These are phyloP conservation scores for Salix brachista DNA, from an alignment of 345 rosid genomes.

Conservation along the genomic window DNA sequence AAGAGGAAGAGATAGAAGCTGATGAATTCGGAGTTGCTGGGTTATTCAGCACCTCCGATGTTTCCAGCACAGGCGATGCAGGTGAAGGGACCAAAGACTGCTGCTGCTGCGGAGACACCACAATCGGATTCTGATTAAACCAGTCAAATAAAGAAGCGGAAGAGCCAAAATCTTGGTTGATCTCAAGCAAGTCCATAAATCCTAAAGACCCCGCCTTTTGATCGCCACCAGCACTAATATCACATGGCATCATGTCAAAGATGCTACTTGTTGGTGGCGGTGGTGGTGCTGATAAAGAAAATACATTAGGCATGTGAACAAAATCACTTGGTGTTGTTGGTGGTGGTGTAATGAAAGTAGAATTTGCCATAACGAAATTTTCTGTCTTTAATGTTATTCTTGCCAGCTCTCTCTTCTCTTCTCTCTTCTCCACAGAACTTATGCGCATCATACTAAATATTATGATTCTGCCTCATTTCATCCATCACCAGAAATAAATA, in stretches of 20 bases:
- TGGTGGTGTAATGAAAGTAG: constrained; percentile 16
- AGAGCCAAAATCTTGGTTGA: constrained; percentile 31
- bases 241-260: constrained; percentile 52
- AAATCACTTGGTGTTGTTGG: not conserved
- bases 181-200: constrained; percentile 55
- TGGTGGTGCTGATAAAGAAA: constrained; percentile 3
- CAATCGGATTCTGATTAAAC: constrained; percentile 23
- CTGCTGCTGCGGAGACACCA: constrained; percentile 19
- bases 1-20: constrained; percentile 63
- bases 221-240: constrained; percentile 18
- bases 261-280: constrained; percentile 25
- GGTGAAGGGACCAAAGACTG: constrained; percentile 34
- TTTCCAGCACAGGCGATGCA: constrained; percentile 42
- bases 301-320: constrained; percentile 40
- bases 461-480: constrained; percentile 10
- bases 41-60: constrained; percentile 69
- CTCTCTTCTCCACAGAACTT: constrained; percentile 32
- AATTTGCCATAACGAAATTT: constrained; percentile 37
- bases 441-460: not conserved
- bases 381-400: constrained; percentile 5
- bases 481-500: constrained; percentile 1
- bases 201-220: constrained; percentile 25
- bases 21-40: constrained; percentile 88
- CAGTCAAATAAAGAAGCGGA: constrained; percentile 53
- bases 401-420: not conserved